These are phyloP conservation scores for Gillenia trifoliata DNA, from an alignment of 306 rosid species.

Conservation along the genomic window DNA sequence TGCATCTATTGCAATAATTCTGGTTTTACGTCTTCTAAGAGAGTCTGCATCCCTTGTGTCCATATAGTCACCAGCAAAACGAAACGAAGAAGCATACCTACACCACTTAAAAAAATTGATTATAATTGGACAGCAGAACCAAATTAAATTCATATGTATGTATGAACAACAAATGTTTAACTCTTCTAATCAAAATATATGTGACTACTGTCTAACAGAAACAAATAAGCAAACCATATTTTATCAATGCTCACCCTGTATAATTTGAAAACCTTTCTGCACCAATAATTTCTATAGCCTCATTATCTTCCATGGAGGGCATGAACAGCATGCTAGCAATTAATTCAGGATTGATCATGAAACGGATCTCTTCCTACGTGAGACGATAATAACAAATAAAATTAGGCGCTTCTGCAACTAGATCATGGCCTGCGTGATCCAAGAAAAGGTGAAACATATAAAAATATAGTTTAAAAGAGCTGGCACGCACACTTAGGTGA, in stretches of 20 bases:
- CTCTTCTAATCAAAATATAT: not conserved
- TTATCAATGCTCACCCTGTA: conserved; percentile 58
- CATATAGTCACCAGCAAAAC: conserved; percentile 66
- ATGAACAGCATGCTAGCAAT: conserved; percentile 85
- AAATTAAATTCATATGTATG: not conserved
- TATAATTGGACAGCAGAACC: not conserved
- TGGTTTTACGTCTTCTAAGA: conserved; percentile 71
- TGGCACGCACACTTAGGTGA: not conserved
- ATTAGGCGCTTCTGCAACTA: conserved; percentile 17
- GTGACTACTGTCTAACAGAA: not conserved
- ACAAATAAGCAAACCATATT: not conserved
- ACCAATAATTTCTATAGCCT: conserved; percentile 85
- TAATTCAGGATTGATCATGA: conserved; percentile 86
- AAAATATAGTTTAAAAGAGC: not conserved
- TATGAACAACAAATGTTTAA: not conserved
- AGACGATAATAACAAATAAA: conserved; percentile 20
- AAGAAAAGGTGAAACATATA: conserved; percentile 12
- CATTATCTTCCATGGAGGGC: conserved; percentile 86
- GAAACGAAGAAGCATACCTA: conserved; percentile 84
- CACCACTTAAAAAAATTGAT: conserved; percentile 10
- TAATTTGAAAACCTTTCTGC: conserved; percentile 87
- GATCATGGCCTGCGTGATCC: conserved; percentile 16
- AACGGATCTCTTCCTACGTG: conserved; percentile 88
- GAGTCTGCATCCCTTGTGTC: conserved; percentile 55
- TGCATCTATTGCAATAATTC: conserved; percentile 83